A percentile compares a stretch with the other conserved stretches of the same genome.
Conservation (phyloP, 2,329 filamentous ascomycete species). For the Chaetomium strumarium region DNA sequence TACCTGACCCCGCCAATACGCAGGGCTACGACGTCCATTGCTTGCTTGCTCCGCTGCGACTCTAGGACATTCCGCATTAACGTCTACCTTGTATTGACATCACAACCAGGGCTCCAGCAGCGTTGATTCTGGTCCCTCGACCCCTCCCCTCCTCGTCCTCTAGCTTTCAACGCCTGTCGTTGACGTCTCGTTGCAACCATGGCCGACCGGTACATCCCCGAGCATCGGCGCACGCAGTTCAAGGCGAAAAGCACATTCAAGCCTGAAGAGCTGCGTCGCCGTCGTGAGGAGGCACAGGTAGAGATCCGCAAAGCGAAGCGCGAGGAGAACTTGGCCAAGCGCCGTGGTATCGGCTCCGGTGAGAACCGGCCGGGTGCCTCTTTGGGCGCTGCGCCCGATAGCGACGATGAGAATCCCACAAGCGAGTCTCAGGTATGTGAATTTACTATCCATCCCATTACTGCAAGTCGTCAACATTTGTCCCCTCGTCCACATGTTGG, state of each 20-base stretch:
- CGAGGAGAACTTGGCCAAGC: conserved; percentile 97
- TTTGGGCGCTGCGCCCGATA: conserved; percentile 84
- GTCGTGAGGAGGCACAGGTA: conserved; percentile 97
- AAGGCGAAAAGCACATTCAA: conserved; percentile 99
- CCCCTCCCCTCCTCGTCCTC: conserved; percentile 3
- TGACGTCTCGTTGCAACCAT: conserved; percentile 51
- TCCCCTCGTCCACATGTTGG: background rate
- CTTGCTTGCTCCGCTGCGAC: too few species aligned
- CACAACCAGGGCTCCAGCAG: conserved; percentile 3
- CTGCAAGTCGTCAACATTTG: conserved; percentile 3
- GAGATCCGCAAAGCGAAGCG: conserved; percentile 98
- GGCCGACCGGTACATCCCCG: conserved; percentile 98
- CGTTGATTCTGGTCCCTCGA: conserved; percentile 5
- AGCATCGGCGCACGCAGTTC: conserved; percentile 98
- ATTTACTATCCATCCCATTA: conserved; percentile 12
- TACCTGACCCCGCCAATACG: background rate
- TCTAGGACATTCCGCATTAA: too few species aligned
- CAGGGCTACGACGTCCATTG: background rate
- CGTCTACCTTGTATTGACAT: background rate
- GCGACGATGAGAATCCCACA: conserved; percentile 91
- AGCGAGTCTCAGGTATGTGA: conserved; percentile 86
- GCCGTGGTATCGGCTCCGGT: conserved; percentile 83
- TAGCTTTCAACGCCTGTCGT: conserved; percentile 14
- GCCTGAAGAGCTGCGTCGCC: conserved; percentile 95
- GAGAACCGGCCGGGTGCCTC: conserved; percentile 75